These are phyloP conservation scores for Gossypium anomalum DNA, from an alignment of 345 rosid genomes.

Conservation along the genomic window DNA sequence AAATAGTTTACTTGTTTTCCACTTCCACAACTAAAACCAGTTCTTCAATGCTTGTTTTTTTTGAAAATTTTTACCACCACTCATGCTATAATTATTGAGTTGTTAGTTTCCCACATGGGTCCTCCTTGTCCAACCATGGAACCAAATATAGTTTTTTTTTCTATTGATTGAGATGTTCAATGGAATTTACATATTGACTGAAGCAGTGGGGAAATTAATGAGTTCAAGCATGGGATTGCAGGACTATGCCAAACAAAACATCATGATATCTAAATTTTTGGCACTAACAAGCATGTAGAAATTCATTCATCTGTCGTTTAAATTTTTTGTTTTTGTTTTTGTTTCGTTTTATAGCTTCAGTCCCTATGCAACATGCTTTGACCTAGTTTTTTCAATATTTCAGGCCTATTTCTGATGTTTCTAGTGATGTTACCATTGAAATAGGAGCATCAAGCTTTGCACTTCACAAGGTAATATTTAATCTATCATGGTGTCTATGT, in stretches of 20 bases:
- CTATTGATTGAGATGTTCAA: not conserved
- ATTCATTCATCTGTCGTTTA: constrained; percentile 10
- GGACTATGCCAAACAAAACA: constrained; percentile 11
- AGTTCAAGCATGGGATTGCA: not conserved
- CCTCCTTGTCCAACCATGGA: constrained; percentile 31
- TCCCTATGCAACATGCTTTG: constrained; percentile 10
- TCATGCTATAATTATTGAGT: constrained; percentile 34
- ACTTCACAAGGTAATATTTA: constrained; percentile 70
- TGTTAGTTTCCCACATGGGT: constrained; percentile 26
- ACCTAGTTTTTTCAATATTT: constrained; percentile 26
- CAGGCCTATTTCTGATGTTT: constrained; percentile 98
- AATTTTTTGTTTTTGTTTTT: not conserved
- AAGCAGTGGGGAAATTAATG: not conserved
- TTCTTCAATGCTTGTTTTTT: not conserved
- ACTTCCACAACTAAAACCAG: constrained; percentile 1
- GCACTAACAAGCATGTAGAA: constrained; percentile 37
- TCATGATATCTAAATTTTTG: constrained; percentile 37
- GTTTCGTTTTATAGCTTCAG: constrained; percentile 3
- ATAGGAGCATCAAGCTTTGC: constrained; percentile 81
- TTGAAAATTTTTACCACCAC: constrained; percentile 8
- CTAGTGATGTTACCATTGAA: constrained; percentile 85
- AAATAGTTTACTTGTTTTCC: constrained; percentile 10
- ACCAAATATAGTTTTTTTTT: not conserved
- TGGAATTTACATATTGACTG: not conserved
- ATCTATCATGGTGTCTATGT: not conserved